Evolutionary conservation across 495 filamentous ascomycete genomes (phyloP).

Genomic region (Penicillium cosmopolitanum): DNA sequence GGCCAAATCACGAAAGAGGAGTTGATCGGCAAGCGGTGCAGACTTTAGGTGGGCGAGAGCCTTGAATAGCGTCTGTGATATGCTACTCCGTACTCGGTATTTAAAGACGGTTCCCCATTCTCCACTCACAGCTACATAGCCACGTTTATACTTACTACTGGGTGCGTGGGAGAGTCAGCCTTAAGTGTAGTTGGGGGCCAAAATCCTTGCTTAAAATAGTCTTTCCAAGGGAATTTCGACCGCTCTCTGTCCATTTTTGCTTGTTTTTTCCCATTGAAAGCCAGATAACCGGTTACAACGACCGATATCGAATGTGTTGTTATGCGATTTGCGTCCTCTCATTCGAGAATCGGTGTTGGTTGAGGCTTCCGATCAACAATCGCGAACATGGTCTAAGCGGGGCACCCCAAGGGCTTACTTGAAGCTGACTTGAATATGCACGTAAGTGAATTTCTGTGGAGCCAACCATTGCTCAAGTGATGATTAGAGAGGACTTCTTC

Average conservation of each 20-base stretch:
- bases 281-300: too few species aligned
- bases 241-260: neutral
- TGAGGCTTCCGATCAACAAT: too few species aligned
- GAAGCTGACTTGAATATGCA: too few species aligned
- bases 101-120: neutral
- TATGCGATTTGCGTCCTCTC: too few species aligned
- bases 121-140: neutral
- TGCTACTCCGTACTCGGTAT: neutral
- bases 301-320: too few species aligned
- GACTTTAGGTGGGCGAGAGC: neutral
- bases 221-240: neutral
- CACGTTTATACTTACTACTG: neutral
- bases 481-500: too few species aligned
- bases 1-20: neutral
- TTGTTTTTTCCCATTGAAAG: neutral
- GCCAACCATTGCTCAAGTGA: too few species aligned
- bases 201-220: neutral
- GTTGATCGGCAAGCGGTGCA: neutral
- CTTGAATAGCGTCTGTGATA: neutral
- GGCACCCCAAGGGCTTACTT: too few species aligned
- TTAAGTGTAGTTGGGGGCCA: neutral
- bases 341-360: too few species aligned
- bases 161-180: neutral
- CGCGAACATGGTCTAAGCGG: too few species aligned
- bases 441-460: too few species aligned